Conservation (phyloP, 2,329 filamentous ascomycete genomes). For the Cladobotryum mycophilum region DNA sequence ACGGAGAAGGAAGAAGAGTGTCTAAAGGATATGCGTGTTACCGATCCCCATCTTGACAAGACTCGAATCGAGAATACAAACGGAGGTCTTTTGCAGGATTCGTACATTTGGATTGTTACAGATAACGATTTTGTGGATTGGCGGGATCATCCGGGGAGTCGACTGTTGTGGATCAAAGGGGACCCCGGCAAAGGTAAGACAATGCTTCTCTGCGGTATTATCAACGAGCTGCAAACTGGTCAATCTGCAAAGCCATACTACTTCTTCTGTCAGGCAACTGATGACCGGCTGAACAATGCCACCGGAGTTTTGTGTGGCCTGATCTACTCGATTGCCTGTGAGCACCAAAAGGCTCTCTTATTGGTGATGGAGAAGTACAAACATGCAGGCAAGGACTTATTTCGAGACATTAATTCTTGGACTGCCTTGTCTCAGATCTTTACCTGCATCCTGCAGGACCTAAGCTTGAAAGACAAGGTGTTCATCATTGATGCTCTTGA, state of each 20-base stretch:
- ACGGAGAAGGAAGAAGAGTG: conserved; percentile 6
- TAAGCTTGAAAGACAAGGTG: conserved; percentile 18
- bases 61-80: conserved; percentile 27
- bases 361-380: no score
- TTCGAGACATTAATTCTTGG: conserved; percentile 26
- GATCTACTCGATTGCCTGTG: no score
- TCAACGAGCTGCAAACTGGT: no score
- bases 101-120: conserved; percentile 28
- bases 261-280: no score
- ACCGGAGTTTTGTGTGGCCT: no score
- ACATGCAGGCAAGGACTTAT: no score
- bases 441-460: conserved; percentile 31
- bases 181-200: conserved; percentile 29
- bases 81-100: conserved; percentile 25
- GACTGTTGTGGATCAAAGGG: conserved; percentile 30
- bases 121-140: conserved; percentile 19
- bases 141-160: conserved; percentile 5
- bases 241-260: no score
- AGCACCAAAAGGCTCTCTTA: no score
- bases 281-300: no score
- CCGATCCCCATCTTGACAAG: conserved; percentile 26
- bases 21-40: conserved; percentile 17
- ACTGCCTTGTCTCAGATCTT: conserved; percentile 32
- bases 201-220: conserved; percentile 32
- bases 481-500: conserved; percentile 43